Evolutionary conservation across 306 rosid species (phyloP).

Genomic region (Abrus pulchellus): DNA sequence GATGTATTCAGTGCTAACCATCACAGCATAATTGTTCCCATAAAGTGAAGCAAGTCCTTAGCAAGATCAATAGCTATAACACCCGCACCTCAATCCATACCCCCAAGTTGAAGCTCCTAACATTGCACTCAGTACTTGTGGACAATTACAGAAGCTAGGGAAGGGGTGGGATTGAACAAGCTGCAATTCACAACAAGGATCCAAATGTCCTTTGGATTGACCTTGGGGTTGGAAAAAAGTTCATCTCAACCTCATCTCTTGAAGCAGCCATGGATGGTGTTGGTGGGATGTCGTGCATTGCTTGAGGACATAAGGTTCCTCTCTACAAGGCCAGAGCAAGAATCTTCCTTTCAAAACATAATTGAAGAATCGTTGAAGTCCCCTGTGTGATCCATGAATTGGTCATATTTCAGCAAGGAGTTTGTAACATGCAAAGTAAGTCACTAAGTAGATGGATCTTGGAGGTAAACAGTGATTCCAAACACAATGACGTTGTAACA

Average conservation of each 20-base stretch:
- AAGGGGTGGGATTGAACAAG: slow-evolving; percentile 74
- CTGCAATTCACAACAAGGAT: slow-evolving; percentile 54
- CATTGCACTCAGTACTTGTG: neutral
- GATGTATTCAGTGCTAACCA: slow-evolving; percentile 55
- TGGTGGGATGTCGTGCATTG: slow-evolving; percentile 60
- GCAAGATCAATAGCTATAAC: neutral
- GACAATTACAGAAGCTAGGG: slow-evolving; percentile 71
- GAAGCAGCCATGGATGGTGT: slow-evolving; percentile 8
- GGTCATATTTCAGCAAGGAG: slow-evolving; percentile 46
- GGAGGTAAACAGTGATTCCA: slow-evolving; percentile 67
- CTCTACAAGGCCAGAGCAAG: slow-evolving; percentile 67
- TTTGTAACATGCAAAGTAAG: slow-evolving; percentile 54
- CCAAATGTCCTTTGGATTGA: too few species aligned
- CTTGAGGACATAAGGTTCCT: slow-evolving; percentile 67
- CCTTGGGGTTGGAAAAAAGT: too few species aligned
- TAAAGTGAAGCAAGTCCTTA: neutral
- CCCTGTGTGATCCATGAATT: slow-evolving; percentile 66
- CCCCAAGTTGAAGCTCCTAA: neutral
- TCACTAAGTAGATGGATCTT: slow-evolving; percentile 68
- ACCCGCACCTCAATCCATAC: neutral
- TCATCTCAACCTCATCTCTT: too few species aligned
- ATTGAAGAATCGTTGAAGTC: slow-evolving; percentile 62
- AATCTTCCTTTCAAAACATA: slow-evolving; percentile 66
- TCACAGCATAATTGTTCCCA: neutral
- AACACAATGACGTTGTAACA: slow-evolving; percentile 53